Percentiles rank a stretch among this genome's conserved stretches.
phyloP scores from a whole-genome alignment of 139 green algal genomes.

The Pleodorina starrii region DNA sequence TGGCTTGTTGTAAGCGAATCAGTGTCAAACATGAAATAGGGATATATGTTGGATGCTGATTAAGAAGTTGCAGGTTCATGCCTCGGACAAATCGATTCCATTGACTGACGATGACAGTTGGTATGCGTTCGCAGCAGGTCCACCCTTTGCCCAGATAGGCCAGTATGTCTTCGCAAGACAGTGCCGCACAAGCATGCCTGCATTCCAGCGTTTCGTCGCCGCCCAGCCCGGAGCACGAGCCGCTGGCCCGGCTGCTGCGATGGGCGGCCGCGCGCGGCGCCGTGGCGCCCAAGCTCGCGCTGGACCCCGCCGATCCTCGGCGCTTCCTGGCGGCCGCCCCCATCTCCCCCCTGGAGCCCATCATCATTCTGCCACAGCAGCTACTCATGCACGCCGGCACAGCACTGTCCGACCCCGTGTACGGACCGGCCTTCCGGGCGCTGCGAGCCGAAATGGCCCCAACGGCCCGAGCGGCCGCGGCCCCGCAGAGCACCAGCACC shows the following conservation, averaged over 20 bases:
- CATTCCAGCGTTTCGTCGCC: background rate
- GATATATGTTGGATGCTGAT: too few species aligned
- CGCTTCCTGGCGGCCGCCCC: background rate
- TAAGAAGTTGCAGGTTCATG: too few species aligned
- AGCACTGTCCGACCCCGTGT: conserved; percentile 17
- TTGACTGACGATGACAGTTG: too few species aligned
- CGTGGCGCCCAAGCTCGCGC: background rate
- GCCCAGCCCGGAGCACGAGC: conserved; percentile 12
- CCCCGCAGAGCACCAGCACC: too few species aligned
- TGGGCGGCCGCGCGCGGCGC: background rate
- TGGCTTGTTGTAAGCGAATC: too few species aligned
- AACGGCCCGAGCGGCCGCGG: background rate
- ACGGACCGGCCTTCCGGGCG: conserved; percentile 40
- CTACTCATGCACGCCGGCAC: conserved; percentile 53
- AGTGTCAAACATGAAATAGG: too few species aligned
- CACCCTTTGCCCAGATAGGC: too few species aligned
- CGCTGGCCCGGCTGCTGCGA: conserved; percentile 8
- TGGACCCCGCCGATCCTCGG: background rate
- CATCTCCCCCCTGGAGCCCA: background rate
- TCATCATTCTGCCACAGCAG: conserved; percentile 43
- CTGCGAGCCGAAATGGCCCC: conserved; percentile 23
- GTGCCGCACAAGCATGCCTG: background rate
- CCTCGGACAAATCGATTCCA: too few species aligned
- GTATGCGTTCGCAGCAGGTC: too few species aligned
- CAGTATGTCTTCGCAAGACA: too few species aligned